Evolutionary conservation across 2,329 filamentous ascomycete species (phyloP), one percentile per base, ranked within the genome.

Genomic region (Coniosporium tulheliwenetii): DNA sequence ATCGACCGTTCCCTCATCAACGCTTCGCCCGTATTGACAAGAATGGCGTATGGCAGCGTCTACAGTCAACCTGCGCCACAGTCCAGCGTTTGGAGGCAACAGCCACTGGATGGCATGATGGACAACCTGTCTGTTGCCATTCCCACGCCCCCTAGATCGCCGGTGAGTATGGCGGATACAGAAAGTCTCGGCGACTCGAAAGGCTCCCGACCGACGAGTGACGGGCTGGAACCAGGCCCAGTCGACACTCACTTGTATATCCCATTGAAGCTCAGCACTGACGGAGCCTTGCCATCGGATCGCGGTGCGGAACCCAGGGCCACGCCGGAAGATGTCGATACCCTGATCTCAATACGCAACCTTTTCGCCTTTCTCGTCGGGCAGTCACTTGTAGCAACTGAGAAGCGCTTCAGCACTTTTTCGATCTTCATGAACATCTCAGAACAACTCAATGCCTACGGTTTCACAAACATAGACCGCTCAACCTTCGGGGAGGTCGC

Each of bases 311-410:
- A 60, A 50, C 52, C 47, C 45, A 53, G 37, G 45, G 62, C 47
- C 48, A 60, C 41, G 57, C 70, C 7, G 52, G 37, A 37, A 13
- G 46, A 48, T n/a, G 40, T 39, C 2, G 71, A 79, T 44, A 69
- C 66, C 0, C 56, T 79, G 30, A 55, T 79, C 7, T 61, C 73
- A 10, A 73, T 75, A 50, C 71, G 75, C 39, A 79, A 79, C 50
- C 63, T 78, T 41, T 77, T 79, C 53, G 71, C 75, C 5, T 79
- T 79, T 49, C 59, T 79, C 1, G 60, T 71, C n/a, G 75, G 75
- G 3, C 71, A 76, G 49, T 72, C 73, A 2, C 58, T 79, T 12
- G 65, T 79, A 9, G 73, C 74, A 2, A 78, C 73, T 0, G 65
- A 71, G 15, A 60, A 64, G 38, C 67, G 69, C 36, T 59, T 67